phyloP scores from a whole-genome alignment of 148 eudicot species.

The Camellia lanceoleosa region DNA sequence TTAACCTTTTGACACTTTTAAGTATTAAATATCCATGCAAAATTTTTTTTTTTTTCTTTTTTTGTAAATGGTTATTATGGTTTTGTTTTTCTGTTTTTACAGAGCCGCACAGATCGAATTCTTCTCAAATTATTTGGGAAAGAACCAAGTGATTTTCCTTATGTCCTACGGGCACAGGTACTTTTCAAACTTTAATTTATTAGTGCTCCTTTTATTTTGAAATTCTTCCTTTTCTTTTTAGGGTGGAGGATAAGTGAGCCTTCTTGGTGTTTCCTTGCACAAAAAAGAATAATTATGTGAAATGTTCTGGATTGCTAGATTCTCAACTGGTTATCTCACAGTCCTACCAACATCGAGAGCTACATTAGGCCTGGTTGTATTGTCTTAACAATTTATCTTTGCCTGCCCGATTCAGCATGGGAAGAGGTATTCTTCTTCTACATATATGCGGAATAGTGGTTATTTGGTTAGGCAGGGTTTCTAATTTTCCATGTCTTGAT shows the following conservation, averaged over 20 bases:
- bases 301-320: constrained; percentile 34
- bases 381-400: constrained; percentile 68
- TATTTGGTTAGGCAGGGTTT: background rate
- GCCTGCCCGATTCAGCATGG: constrained; percentile 60
- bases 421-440: constrained; percentile 55
- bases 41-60: background rate
- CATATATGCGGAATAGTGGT: background rate
- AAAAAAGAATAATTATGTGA: background rate
- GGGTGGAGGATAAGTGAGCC: no score
- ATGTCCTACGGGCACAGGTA: constrained; percentile 61
- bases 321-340: constrained; percentile 70
- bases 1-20: background rate
- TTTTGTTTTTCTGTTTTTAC: background rate
- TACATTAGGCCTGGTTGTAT: constrained; percentile 89
- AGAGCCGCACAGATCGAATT: constrained; percentile 81
- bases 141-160: constrained; percentile 74
- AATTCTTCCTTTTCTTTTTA: background rate
- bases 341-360: constrained; percentile 84
- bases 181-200: background rate
- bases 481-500: constrained; percentile 6
- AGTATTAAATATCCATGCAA: background rate
- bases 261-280: no score
- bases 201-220: background rate
- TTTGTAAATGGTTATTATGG: background rate
- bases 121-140: constrained; percentile 82